These are phyloP conservation scores for Aspergillus chevalieri DNA, from an alignment of 2,329 filamentous ascomycete species.

Conservation along the genomic window DNA sequence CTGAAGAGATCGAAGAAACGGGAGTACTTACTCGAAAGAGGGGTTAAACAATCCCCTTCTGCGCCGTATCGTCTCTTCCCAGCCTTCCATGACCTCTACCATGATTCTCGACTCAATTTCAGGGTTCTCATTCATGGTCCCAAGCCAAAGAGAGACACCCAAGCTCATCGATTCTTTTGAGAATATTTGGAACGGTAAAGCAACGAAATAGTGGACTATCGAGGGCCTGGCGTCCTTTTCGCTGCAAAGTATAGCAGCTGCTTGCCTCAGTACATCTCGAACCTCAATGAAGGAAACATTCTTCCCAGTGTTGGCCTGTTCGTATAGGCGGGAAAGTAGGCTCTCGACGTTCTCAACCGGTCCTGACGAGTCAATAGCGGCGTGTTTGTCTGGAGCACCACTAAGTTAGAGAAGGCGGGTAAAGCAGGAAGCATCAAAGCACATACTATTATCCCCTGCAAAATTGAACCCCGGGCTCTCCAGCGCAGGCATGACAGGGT, in stretches of 20 bases:
- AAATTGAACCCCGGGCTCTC: constrained; percentile 6
- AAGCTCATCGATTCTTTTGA: constrained; percentile 93
- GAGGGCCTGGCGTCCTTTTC: constrained; percentile 68
- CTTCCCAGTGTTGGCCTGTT: constrained; percentile 62
- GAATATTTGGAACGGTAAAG: constrained; percentile 87
- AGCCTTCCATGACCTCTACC: constrained; percentile 80
- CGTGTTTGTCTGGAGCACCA: not conserved
- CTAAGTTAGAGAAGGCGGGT: not conserved
- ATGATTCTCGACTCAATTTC: constrained; percentile 79
- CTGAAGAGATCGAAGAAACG: not conserved
- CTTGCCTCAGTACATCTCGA: constrained; percentile 73
- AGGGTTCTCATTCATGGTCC: constrained; percentile 93
- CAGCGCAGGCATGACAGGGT: constrained; percentile 60
- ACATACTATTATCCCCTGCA: constrained; percentile 12
- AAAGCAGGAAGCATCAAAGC: not conserved
- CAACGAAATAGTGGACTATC: constrained; percentile 80
- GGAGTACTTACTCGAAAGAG: constrained; percentile 52
- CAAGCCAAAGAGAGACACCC: constrained; percentile 91
- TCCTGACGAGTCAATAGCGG: constrained; percentile 1
- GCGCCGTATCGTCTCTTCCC: constrained; percentile 76
- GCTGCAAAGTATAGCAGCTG: constrained; percentile 79
- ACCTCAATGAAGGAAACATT: constrained; percentile 67
- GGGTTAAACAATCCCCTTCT: constrained; percentile 76
- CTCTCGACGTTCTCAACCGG: constrained; percentile 44
- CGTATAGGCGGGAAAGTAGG: constrained; percentile 67